phyloP scores from a whole-genome alignment of 2,329 filamentous ascomycete species.

The Aspergillus bombycis region DNA sequence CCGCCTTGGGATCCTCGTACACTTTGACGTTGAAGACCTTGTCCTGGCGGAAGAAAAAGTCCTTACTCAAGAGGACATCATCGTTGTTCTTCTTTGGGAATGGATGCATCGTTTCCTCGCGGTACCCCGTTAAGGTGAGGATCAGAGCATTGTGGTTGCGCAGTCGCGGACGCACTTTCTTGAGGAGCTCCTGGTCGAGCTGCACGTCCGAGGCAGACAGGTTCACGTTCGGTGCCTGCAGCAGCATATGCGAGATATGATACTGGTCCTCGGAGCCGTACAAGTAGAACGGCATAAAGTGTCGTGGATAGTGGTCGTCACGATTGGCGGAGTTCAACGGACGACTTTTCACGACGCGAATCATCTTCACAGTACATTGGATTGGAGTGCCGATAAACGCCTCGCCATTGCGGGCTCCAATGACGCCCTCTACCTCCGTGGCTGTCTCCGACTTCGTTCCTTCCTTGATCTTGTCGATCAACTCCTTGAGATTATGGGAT shows the following conservation, averaged over 20 bases:
- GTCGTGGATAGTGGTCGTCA: conserved; percentile 38
- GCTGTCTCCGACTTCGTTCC: no score
- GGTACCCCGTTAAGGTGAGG: conserved; percentile 36
- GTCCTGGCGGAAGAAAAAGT: conserved; percentile 39
- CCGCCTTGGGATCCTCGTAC: conserved; percentile 29
- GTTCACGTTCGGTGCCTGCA: conserved; percentile 47
- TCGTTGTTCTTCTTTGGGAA: conserved; percentile 32
- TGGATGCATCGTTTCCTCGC: conserved; percentile 45
- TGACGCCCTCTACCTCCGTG: no score
- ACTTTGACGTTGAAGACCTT: conserved; percentile 33
- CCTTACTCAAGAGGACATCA: conserved; percentile 7
- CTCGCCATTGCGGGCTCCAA: background rate
- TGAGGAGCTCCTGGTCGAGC: background rate
- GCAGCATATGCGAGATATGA: conserved; percentile 51
- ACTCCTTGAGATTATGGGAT: background rate
- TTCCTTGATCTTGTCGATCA: background rate
- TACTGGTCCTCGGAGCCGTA: conserved; percentile 41
- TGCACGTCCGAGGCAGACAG: conserved; percentile 30
- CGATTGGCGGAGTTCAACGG: conserved; percentile 42
- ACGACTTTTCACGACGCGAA: conserved; percentile 27
- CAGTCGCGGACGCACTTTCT: conserved; percentile 4
- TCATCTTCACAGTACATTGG: conserved; percentile 24
- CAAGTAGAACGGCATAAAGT: conserved; percentile 51
- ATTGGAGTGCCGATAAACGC: background rate
- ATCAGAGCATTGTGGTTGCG: conserved; percentile 25